Percentiles rank a stretch among this genome's conserved stretches.
Conservation (phyloP, 164 flowering plant species). For the Dillenia suffruticosa region DNA sequence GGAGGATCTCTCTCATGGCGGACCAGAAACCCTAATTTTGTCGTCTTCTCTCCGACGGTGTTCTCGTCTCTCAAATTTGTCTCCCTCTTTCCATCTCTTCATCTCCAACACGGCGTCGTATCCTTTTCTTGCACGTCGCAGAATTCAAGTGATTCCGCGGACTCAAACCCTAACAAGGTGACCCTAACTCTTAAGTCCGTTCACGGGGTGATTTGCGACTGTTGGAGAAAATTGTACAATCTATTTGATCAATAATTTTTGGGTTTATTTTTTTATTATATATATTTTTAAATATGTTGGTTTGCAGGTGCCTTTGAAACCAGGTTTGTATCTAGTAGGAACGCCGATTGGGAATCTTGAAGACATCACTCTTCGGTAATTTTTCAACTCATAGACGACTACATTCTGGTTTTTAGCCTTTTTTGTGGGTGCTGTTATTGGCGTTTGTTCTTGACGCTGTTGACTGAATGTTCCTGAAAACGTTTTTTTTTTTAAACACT, state of each 20-base stretch:
- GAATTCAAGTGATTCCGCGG: slow-evolving; percentile 8
- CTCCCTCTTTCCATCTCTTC: neutral
- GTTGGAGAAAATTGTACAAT: neutral
- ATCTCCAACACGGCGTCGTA: slow-evolving; percentile 6
- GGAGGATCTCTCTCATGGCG: slow-evolving; percentile 11
- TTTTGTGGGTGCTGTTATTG: neutral
- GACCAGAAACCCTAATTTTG: slow-evolving; percentile 1
- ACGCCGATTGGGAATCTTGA: slow-evolving; percentile 99
- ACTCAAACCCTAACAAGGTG: slow-evolving; percentile 8
- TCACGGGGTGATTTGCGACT: neutral
- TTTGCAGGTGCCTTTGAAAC: slow-evolving; percentile 53
- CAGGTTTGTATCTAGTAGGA: slow-evolving; percentile 86
- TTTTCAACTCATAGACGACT: neutral
- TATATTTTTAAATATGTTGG: neutral
- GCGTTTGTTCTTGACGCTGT: slow-evolving; percentile 1
- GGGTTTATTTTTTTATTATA: neutral
- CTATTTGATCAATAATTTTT: neutral
- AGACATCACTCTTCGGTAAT: slow-evolving; percentile 69
- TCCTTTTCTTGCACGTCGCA: slow-evolving; percentile 18
- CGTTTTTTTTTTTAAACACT: neutral
- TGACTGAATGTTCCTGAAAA: neutral
- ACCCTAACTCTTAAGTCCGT: neutral
- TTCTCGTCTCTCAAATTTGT: neutral
- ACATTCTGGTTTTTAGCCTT: neutral
- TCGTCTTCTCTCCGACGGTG: neutral